A percentile compares a stretch with the other conserved stretches of the same genome.
phyloP scores from a whole-genome alignment of 1,139 yeast species.

The Magnusiomyces fungicola region DNA sequence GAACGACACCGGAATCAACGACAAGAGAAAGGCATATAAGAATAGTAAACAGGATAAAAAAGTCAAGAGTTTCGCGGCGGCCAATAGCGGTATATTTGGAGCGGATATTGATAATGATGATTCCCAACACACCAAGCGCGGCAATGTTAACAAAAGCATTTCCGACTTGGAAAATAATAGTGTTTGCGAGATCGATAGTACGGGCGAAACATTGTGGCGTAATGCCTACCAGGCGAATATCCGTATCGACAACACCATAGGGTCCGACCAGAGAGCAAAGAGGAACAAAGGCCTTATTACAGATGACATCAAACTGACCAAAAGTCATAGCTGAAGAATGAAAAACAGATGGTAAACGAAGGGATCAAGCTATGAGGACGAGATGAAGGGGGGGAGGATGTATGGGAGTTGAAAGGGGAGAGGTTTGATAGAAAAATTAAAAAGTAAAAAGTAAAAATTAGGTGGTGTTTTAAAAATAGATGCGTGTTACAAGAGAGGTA shows the following conservation, averaged over 20 bases:
- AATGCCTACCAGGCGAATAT: slow-evolving; percentile 41
- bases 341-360: too few species aligned
- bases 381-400: neutral
- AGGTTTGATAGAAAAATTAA: neutral
- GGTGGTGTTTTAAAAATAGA: too few species aligned
- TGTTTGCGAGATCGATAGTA: slow-evolving; percentile 79
- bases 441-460: neutral
- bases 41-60: slow-evolving; percentile 54
- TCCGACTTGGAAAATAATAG: slow-evolving; percentile 86
- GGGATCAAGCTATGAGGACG: neutral
- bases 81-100: slow-evolving; percentile 92
- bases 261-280: slow-evolving; percentile 61
- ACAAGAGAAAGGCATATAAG: slow-evolving; percentile 59
- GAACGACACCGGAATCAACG: slow-evolving; percentile 88
- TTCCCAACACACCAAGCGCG: slow-evolving; percentile 53
- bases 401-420: neutral
- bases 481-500: too few species aligned
- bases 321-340: too few species aligned
- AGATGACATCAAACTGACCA: slow-evolving; percentile 64
- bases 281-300: slow-evolving; percentile 67
- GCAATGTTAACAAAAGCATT: slow-evolving; percentile 80
- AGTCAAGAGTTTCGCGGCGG: slow-evolving; percentile 72
- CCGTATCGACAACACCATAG: slow-evolving; percentile 20
- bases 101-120: slow-evolving; percentile 73
- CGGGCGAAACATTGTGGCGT: slow-evolving; percentile 78